Evolutionary conservation across 2,329 filamentous ascomycete genomes (phyloP).

Genomic region (Tolypocladium guangdongense): DNA sequence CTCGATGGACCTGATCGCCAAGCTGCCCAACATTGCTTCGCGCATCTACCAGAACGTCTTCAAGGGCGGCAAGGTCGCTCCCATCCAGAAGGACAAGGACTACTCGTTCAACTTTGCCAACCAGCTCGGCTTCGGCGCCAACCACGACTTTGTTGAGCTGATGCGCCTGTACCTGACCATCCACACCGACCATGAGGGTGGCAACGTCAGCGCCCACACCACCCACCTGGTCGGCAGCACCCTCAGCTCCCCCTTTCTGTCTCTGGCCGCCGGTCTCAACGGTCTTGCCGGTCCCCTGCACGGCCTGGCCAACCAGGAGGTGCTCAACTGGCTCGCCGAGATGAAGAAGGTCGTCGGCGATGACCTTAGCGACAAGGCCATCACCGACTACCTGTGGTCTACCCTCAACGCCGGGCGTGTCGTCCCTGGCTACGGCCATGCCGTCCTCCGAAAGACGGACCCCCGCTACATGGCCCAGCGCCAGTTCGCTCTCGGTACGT

Average conservation of each 20-base stretch:
- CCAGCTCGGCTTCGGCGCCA: slow-evolving; percentile 92
- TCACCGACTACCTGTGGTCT: slow-evolving; percentile 97
- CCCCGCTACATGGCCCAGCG: slow-evolving; percentile 98
- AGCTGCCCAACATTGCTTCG: slow-evolving; percentile 94
- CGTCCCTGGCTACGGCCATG: slow-evolving; percentile 96
- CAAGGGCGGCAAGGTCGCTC: slow-evolving; percentile 97
- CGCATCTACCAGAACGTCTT: slow-evolving; percentile 99
- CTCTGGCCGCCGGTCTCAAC: slow-evolving; percentile 90
- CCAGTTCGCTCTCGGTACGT: slow-evolving; percentile 68
- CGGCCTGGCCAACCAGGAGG: slow-evolving; percentile 99
- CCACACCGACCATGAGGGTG: slow-evolving; percentile 99
- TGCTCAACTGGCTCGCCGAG: slow-evolving; percentile 97
- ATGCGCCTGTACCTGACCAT: slow-evolving; percentile 99
- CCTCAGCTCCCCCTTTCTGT: slow-evolving; percentile 95
- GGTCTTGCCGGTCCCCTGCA: slow-evolving; percentile 96
- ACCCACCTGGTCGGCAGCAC: slow-evolving; percentile 96
- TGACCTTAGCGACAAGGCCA: slow-evolving; percentile 90
- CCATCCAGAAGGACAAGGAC: slow-evolving; percentile 97
- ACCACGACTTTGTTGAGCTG: slow-evolving; percentile 94
- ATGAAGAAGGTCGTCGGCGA: slow-evolving; percentile 95
- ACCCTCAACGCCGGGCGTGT: slow-evolving; percentile 94
- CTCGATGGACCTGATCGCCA: slow-evolving; percentile 98
- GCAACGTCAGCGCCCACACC: slow-evolving; percentile 96
- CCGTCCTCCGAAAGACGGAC: slow-evolving; percentile 98
- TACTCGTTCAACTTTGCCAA: slow-evolving; percentile 99